Percentiles rank a stretch among this genome's conserved stretches.
phyloP scores from a whole-genome alignment of 768 basidiomycete genomes.

The Podaxis sp. region DNA sequence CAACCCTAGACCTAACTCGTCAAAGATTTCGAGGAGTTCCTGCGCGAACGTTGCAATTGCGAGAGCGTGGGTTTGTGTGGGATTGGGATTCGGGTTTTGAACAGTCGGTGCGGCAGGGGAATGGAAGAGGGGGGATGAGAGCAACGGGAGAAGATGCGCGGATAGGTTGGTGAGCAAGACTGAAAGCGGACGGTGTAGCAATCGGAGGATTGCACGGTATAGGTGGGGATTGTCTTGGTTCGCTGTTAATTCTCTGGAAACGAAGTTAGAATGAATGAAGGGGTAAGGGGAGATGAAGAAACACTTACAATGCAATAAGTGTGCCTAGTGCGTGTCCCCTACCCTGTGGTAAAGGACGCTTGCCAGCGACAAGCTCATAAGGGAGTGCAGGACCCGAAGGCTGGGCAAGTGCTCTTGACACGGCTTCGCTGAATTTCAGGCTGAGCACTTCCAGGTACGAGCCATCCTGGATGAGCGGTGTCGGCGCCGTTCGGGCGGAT shows the following conservation, averaged over 20 bases:
- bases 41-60: constrained; percentile 68
- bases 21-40: constrained; percentile 71
- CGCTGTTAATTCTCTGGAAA: constrained; percentile 64
- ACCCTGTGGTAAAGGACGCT: constrained; percentile 70
- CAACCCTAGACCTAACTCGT: constrained; percentile 59
- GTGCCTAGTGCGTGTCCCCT: constrained; percentile 66
- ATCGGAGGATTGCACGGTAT: constrained; percentile 66
- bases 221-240: constrained; percentile 63
- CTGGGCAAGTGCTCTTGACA: constrained; percentile 71
- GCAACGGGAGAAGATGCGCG: constrained; percentile 59
- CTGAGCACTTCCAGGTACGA: constrained; percentile 77
- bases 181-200: constrained; percentile 74
- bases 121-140: constrained; percentile 64
- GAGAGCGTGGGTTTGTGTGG: constrained; percentile 71
- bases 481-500: constrained; percentile 31
- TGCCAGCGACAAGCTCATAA: constrained; percentile 60
- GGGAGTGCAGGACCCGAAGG: constrained; percentile 52
- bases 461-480: constrained; percentile 67
- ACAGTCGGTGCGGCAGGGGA: constrained; percentile 47
- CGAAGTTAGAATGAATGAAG: constrained; percentile 13
- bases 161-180: constrained; percentile 72
- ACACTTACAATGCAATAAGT: constrained; percentile 68
- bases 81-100: constrained; percentile 52
- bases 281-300: constrained; percentile 5
- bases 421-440: constrained; percentile 78